Evolutionary conservation across 1,139 yeast genomes (phyloP).

Genomic region (Meyerozyma sp.): DNA sequence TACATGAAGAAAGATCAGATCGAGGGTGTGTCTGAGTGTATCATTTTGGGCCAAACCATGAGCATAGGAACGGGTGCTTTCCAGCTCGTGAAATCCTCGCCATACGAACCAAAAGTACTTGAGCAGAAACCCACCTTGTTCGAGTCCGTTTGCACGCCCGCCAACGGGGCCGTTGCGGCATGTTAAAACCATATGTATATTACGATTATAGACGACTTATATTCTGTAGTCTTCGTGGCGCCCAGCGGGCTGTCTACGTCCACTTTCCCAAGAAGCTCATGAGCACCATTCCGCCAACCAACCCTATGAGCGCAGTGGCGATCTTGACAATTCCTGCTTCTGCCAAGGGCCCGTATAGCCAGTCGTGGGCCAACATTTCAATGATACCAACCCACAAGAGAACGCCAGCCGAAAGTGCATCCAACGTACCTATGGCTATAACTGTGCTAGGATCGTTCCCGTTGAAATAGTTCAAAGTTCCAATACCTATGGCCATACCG

Average conservation of each 20-base stretch:
- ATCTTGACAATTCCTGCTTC: background rate
- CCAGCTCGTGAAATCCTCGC: slow-evolving; percentile 65
- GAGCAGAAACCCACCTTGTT: slow-evolving; percentile 53
- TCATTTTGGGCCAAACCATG: slow-evolving; percentile 97
- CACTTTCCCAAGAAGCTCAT: slow-evolving; percentile 39
- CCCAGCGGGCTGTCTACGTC: slow-evolving; percentile 36
- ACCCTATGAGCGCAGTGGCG: slow-evolving; percentile 14
- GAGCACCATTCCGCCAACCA: slow-evolving; percentile 26
- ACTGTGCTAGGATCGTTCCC: slow-evolving; percentile 26
- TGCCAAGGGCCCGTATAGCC: slow-evolving; percentile 20
- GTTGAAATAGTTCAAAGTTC: slow-evolving; percentile 21
- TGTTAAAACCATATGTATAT: background rate
- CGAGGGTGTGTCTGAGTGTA: slow-evolving; percentile 98
- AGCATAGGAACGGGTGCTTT: slow-evolving; percentile 96
- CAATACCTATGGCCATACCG: slow-evolving; percentile 26
- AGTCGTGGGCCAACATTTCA: slow-evolving; percentile 30
- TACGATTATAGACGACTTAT: background rate
- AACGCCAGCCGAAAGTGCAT: slow-evolving; percentile 31
- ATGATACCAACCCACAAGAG: slow-evolving; percentile 30
- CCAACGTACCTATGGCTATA: slow-evolving; percentile 28
- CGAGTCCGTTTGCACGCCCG: slow-evolving; percentile 27
- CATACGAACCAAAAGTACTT: slow-evolving; percentile 39
- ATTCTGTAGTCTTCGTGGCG: background rate
- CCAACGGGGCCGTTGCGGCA: slow-evolving; percentile 1
- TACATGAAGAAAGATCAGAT: slow-evolving; percentile 93